Evolutionary conservation across 2,329 filamentous ascomycete species (phyloP), one percentile per base, ranked within the genome.

Genomic region (Microsporum ferrugineum): DNA sequence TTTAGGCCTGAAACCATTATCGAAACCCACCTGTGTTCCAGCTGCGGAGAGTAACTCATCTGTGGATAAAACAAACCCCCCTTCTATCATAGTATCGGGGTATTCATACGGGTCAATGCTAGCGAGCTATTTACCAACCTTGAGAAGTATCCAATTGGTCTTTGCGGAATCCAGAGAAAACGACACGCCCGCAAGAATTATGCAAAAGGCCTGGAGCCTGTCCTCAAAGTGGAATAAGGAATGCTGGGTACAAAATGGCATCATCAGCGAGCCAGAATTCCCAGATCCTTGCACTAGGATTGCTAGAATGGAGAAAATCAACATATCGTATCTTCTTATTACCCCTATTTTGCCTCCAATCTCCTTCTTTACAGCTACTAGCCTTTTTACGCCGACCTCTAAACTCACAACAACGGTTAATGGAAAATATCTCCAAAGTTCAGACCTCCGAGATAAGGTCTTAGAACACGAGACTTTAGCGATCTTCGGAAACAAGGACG

Each of bases 71-170:
- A n/a, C 23, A 1, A 64, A 4, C 51, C 6, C 5, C 12, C 31
- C 75, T 12, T 67, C 69, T 38, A 64, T 86, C 0, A 67, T 96
- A 3, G 77, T 94, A 5, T 87, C 82, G 1, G 91, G 91, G 10
- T 96, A 96, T 72, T 96, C 91, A 0, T 96, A 96, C 72, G 94
- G 94, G 49, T 89, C 90, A 3, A 82, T 96, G 69, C 83, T 97
- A 43, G 85, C 89, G 1, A 84, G 82, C 0, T 84, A 87, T 61
- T 80, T 95, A 0, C 89, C 90, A 0, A 64, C 71, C 6, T 63
- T 86, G 39, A 71, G 77, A 8, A 73, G 78, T 0, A 82, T 95
- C 33, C 73, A 89, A 29, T 71, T 78, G 1, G 73, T 80, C 0
- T 90, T 94, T 66, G 69, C 75, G 5, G 71, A 45, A 2, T 67